Conservation (phyloP, 2,329 filamentous ascomycete genomes). For the Alternaria angustiovoidea region DNA sequence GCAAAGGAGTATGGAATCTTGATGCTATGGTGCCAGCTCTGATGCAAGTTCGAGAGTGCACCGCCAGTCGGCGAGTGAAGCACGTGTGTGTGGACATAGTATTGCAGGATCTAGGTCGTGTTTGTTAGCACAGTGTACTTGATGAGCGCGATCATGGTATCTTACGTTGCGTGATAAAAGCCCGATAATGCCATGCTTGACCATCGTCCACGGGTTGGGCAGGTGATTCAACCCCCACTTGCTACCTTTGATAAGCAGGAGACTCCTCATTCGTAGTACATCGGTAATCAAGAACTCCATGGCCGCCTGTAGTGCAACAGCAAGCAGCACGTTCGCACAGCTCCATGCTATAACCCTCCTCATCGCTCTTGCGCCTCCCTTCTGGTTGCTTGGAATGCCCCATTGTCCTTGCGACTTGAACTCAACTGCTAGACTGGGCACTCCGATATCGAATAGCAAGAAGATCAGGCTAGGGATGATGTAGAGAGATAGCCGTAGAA, state of each 20-base stretch:
- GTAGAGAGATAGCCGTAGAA: constrained; percentile 74
- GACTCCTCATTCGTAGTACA: constrained; percentile 62
- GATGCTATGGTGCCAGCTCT: constrained; percentile 66
- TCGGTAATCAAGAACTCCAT: constrained; percentile 65
- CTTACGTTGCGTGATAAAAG: constrained; percentile 66
- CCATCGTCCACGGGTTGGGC: constrained; percentile 69
- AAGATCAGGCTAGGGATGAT: constrained; percentile 76
- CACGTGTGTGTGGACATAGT: constrained; percentile 75
- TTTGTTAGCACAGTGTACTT: constrained; percentile 18
- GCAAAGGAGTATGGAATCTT: constrained; percentile 68
- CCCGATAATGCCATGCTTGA: constrained; percentile 62
- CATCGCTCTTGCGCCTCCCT: constrained; percentile 53
- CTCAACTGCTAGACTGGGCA: constrained; percentile 73
- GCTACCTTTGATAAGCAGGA: constrained; percentile 67
- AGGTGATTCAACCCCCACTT: constrained; percentile 67
- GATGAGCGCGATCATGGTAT: constrained; percentile 1
- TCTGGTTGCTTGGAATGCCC: constrained; percentile 56
- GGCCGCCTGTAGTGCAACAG: constrained; percentile 61
- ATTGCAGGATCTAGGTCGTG: constrained; percentile 65
- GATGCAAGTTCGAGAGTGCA: constrained; percentile 53
- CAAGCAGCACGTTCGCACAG: constrained; percentile 63
- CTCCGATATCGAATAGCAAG: constrained; percentile 73
- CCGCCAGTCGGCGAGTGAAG: constrained; percentile 64
- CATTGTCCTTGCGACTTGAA: constrained; percentile 72
- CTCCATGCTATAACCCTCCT: constrained; percentile 63